Conservation (phyloP, 345 rosid genomes). For the Linum tenue region DNA sequence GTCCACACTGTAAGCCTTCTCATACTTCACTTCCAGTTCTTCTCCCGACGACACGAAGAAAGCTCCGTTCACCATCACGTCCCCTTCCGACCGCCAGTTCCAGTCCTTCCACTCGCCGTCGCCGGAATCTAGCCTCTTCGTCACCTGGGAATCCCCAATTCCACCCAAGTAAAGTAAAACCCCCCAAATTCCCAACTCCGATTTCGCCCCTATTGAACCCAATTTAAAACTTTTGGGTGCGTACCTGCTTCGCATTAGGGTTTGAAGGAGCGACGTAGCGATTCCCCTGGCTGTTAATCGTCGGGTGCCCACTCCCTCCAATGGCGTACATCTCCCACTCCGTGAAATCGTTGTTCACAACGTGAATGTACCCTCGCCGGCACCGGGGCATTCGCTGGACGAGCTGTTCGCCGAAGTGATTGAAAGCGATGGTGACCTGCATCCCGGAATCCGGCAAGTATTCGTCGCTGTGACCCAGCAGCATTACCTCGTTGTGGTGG, state of each 20-base stretch:
- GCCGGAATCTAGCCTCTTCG: slow-evolving; percentile 77
- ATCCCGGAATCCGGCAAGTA: slow-evolving; percentile 76
- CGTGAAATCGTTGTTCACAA: slow-evolving; percentile 87
- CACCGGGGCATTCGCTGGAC: slow-evolving; percentile 95
- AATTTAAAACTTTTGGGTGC: slow-evolving; percentile 27
- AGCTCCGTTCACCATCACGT: slow-evolving; percentile 82
- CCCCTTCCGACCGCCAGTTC: slow-evolving; percentile 97
- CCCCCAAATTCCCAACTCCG: neutral
- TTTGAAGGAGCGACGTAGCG: slow-evolving; percentile 78
- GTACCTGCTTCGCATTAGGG: slow-evolving; percentile 83
- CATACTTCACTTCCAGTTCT: slow-evolving; percentile 61
- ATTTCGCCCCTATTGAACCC: no score
- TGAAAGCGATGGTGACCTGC: slow-evolving; percentile 95
- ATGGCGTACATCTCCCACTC: slow-evolving; percentile 98
- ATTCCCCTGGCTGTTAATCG: slow-evolving; percentile 93
- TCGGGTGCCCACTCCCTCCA: slow-evolving; percentile 93
- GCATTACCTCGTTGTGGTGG: slow-evolving; percentile 94
- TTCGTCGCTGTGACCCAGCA: slow-evolving; percentile 87
- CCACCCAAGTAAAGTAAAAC: neutral
- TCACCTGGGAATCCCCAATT: slow-evolving; percentile 42
- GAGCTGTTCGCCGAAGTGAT: slow-evolving; percentile 83
- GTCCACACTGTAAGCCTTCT: slow-evolving; percentile 84
- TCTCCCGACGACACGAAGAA: slow-evolving; percentile 77
- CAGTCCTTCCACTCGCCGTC: slow-evolving; percentile 69
- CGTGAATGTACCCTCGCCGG: slow-evolving; percentile 83